Evolutionary conservation across 1,284 basidiomycete genomes (phyloP).

Genomic region (Coriolopsis trogii): DNA sequence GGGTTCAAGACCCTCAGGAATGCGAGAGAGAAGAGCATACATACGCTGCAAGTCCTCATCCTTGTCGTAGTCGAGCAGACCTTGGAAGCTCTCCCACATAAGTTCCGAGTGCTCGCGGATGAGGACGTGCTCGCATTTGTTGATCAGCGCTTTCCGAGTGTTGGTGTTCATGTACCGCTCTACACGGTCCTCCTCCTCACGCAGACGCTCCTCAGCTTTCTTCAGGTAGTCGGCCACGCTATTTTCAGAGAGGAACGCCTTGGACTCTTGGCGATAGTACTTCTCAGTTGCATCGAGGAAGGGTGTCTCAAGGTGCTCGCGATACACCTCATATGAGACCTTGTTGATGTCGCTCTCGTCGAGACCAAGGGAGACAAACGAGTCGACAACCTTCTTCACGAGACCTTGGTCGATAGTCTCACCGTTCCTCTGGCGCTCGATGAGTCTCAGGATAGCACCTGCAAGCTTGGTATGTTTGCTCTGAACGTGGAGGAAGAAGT

Average conservation of each 20-base stretch:
- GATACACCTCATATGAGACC: constrained; percentile 94
- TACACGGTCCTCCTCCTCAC: constrained; percentile 95
- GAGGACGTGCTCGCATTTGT: constrained; percentile 91
- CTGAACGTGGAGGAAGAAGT: constrained; percentile 91
- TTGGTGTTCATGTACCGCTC: constrained; percentile 92
- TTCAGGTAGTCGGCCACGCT: constrained; percentile 96
- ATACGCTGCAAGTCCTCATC: constrained; percentile 93
- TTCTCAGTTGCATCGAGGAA: constrained; percentile 90
- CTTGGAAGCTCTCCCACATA: constrained; percentile 96
- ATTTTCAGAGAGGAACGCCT: constrained; percentile 88
- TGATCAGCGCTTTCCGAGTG: constrained; percentile 86
- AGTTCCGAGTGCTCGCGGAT: constrained; percentile 87
- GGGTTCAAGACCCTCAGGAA: constrained; percentile 90
- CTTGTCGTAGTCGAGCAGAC: constrained; percentile 90
- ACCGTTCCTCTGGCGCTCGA: constrained; percentile 93
- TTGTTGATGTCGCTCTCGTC: constrained; percentile 92
- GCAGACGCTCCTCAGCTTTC: constrained; percentile 91
- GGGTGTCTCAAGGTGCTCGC: constrained; percentile 86
- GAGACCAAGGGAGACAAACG: constrained; percentile 94
- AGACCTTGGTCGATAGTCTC: constrained; percentile 93
- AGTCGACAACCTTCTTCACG: constrained; percentile 96
- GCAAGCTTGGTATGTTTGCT: constrained; percentile 82
- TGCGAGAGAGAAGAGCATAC: constrained; percentile 91
- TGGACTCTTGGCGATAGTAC: constrained; percentile 93
- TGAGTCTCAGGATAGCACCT: constrained; percentile 85